Percentiles rank a stretch among this genome's conserved stretches.
These are phyloP conservation scores for Beauveria brongniartii DNA, from an alignment of 2,329 filamentous ascomycete genomes.

Conservation along the genomic window DNA sequence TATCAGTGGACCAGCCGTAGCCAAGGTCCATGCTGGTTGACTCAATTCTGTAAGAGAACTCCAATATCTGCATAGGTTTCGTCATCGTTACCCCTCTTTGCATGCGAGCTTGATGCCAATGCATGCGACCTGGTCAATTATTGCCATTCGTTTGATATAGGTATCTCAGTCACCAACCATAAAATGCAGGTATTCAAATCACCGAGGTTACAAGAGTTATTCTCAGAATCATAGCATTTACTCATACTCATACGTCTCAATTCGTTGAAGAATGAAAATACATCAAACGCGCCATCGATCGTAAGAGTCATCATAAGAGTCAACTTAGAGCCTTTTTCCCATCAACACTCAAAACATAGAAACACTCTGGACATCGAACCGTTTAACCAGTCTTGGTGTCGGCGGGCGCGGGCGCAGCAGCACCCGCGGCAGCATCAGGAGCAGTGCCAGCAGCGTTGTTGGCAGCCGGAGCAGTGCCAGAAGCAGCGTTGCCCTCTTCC, in stretches of 20 bases:
- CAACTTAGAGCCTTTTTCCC: neutral
- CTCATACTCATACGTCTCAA: neutral
- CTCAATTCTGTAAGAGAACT: no score
- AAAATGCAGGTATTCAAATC: no score
- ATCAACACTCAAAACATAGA: neutral
- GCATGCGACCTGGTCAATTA: no score
- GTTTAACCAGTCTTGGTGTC: constrained; percentile 12
- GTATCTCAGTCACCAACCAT: no score
- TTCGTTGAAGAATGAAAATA: neutral
- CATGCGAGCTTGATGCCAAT: no score
- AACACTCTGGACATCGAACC: no score
- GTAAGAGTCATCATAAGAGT: neutral
- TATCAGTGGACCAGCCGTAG: no score
- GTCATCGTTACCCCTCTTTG: no score
- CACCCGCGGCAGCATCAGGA: neutral
- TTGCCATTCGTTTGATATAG: no score
- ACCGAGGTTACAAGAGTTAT: neutral
- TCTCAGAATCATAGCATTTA: neutral
- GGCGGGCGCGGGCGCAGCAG: neutral
- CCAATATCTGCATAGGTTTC: no score
- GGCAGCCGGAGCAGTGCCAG: constrained; percentile 14
- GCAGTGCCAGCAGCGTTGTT: constrained; percentile 9
- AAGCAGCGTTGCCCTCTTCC: constrained; percentile 27
- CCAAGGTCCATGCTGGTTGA: no score
- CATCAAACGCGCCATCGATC: neutral